Percentiles rank a stretch among this genome's conserved stretches.
phyloP scores from a whole-genome alignment of 768 basidiomycete genomes.

The Cystofilobasidium ferigula region DNA sequence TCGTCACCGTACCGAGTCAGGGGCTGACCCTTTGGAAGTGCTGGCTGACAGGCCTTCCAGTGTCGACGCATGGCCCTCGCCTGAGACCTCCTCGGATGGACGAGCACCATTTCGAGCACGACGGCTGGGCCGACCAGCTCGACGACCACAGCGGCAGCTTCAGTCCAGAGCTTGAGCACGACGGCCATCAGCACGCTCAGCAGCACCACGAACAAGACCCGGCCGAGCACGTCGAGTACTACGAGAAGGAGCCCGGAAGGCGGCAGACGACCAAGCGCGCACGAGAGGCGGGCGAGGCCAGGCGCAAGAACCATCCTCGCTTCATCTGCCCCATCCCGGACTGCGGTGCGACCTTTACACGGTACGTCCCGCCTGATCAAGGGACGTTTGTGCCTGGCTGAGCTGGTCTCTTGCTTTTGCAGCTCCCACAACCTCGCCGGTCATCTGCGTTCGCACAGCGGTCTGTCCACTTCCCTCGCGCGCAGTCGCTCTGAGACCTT shows the following conservation, averaged over 20 bases:
- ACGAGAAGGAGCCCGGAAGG: background rate
- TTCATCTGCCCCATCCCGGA: background rate
- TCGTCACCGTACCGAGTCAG: no score
- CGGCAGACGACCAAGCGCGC: background rate
- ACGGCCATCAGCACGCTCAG: background rate
- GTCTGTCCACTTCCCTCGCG: background rate
- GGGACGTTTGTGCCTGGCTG: background rate
- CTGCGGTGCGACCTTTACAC: background rate
- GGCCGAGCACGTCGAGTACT: background rate
- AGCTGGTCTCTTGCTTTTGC: background rate
- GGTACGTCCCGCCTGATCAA: background rate
- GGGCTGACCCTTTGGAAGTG: no score
- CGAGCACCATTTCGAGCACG: background rate
- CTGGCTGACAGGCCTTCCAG: no score
- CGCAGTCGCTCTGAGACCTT: no score
- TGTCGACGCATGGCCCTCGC: no score
- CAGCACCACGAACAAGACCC: background rate
- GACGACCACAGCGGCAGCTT: no score
- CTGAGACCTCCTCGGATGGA: no score
- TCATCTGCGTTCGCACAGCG: conserved; percentile 4
- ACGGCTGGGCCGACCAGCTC: background rate
- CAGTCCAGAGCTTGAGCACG: background rate
- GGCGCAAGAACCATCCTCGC: background rate
- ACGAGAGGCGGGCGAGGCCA: background rate
- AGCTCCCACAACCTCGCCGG: background rate